These are phyloP conservation scores for Trichophyton simii DNA, from an alignment of 2,329 filamentous ascomycete genomes.

Conservation along the genomic window DNA sequence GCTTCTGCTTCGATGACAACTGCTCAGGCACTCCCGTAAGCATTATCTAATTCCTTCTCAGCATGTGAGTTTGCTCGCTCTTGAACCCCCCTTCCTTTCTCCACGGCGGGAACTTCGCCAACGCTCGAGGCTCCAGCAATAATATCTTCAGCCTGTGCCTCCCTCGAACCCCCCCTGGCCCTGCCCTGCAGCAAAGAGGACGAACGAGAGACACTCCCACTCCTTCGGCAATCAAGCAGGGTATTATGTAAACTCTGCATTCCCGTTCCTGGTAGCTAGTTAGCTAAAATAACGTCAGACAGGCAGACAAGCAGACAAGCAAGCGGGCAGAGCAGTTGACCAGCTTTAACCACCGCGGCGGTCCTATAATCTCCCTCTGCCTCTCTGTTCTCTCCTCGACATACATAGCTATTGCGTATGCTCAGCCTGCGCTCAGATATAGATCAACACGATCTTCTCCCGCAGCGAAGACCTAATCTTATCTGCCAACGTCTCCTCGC, in stretches of 20 bases:
- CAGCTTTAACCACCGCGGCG: not conserved
- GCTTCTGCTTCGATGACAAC: not conserved
- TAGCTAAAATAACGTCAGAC: not conserved
- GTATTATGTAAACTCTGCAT: constrained; percentile 3
- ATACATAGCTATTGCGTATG: not conserved
- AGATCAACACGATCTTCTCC: not conserved
- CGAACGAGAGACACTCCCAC: not conserved
- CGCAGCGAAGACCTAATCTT: not conserved
- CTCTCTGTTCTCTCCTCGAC: not conserved
- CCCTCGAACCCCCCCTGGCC: not conserved
- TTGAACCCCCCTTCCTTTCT: not conserved
- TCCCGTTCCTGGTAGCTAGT: not conserved
- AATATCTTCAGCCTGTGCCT: not conserved
- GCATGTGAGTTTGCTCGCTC: not conserved
- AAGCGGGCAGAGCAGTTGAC: not conserved
- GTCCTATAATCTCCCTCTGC: not conserved
- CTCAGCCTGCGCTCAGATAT: not conserved
- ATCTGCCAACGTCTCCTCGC: not conserved
- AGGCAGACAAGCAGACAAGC: not conserved
- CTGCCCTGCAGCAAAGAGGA: not conserved
- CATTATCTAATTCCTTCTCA: not conserved
- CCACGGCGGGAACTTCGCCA: not conserved
- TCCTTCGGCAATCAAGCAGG: not conserved
- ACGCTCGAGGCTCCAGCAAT: not conserved
- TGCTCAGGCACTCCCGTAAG: not conserved